phyloP scores from a whole-genome alignment of 192 early-diverging fungal genomes.

The Gonapodya prolifera region DNA sequence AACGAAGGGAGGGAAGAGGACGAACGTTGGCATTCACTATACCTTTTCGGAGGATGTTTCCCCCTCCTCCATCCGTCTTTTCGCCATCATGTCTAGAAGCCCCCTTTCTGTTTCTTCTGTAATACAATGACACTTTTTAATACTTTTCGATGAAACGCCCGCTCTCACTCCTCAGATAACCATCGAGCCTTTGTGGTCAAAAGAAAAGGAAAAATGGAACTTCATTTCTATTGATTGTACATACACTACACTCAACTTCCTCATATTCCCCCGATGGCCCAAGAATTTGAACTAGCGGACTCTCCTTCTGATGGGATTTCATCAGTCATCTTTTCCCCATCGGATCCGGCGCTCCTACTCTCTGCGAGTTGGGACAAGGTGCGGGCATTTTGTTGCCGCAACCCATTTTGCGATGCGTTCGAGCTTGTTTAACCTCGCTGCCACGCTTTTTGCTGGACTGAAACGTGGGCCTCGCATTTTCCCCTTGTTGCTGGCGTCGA shows the following conservation, averaged over 20 bases:
- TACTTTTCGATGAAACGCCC: too few species aligned
- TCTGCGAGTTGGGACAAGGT: slow-evolving; percentile 89
- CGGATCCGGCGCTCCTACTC: slow-evolving; percentile 49
- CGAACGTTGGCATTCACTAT: neutral
- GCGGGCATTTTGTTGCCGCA: slow-evolving; percentile 4
- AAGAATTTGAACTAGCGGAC: slow-evolving; percentile 56
- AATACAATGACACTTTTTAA: neutral
- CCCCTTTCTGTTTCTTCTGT: neutral
- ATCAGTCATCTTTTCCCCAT: slow-evolving; percentile 53
- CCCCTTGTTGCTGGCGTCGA: neutral
- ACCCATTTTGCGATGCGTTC: too few species aligned
- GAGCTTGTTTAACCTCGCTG: too few species aligned
- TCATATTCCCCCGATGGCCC: neutral
- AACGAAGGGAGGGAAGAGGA: neutral
- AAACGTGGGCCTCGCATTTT: too few species aligned
- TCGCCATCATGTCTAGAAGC: neutral
- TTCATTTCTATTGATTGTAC: too few species aligned
- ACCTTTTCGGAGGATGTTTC: neutral
- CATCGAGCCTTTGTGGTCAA: too few species aligned
- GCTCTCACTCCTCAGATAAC: too few species aligned
- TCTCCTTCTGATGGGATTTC: slow-evolving; percentile 83
- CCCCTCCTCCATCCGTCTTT: neutral
- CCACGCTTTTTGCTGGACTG: too few species aligned
- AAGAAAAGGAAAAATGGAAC: too few species aligned
- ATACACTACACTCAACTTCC: too few species aligned